Conservation (phyloP, 176 grass and related monocot genomes). For the Pontederia crassipes region DNA sequence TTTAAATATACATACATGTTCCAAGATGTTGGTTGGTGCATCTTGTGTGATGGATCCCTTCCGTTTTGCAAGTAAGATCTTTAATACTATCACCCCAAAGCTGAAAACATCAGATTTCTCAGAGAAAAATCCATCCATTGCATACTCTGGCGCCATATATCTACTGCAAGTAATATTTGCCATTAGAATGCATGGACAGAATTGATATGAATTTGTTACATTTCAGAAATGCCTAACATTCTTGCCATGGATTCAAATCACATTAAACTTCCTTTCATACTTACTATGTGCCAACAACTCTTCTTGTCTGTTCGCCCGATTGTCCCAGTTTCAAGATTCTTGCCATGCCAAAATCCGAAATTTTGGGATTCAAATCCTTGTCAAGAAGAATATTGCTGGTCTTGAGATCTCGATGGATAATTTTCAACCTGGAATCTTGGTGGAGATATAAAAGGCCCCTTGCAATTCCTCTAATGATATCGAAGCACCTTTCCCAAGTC, state of each 20-base stretch:
- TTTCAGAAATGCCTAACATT: no score
- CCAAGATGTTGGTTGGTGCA: not conserved
- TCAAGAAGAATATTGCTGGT: no score
- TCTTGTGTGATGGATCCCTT: not conserved
- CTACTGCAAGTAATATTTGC: not conserved
- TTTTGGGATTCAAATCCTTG: slow-evolving; percentile 19
- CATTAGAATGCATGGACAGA: not conserved
- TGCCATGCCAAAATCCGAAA: slow-evolving; percentile 22
- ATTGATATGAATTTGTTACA: not conserved
- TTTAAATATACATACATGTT: not conserved
- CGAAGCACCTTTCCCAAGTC: slow-evolving; percentile 15
- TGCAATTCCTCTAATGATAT: slow-evolving; percentile 18
- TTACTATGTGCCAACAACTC: no score
- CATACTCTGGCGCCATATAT: not conserved
- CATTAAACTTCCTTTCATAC: not conserved
- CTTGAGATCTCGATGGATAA: no score
- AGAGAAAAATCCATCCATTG: no score
- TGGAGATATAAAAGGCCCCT: no score
- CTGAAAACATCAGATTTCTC: not conserved
- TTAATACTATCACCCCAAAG: not conserved
- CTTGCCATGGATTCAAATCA: no score
- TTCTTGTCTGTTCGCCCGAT: slow-evolving; percentile 7
- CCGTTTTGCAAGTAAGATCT: not conserved
- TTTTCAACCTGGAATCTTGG: no score
- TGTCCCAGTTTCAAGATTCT: slow-evolving; percentile 9